Evolutionary conservation across 805 yeast genomes (phyloP), one percentile per base, ranked within the genome.

Genomic region (Spathaspora arborariae): DNA sequence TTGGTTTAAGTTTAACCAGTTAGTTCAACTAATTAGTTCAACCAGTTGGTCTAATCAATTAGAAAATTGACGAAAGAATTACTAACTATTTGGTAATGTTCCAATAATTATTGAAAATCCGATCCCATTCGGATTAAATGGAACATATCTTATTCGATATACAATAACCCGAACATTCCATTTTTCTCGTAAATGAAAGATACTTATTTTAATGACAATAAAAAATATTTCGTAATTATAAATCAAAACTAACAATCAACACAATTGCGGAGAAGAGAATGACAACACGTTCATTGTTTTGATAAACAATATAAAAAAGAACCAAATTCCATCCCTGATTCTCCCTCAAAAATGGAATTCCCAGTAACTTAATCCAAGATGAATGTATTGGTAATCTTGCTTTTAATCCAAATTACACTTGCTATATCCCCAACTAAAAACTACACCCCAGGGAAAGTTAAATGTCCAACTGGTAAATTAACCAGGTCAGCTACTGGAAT

Each of bases 401-500:
- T 30, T 30, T 30, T 30, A 8, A 13, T 30, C n/a, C 35, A 30
- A 30, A n/a, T 30, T 8, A 7, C 16, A 10, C 15, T 30, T 13
- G 39, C 39, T 3, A 20, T 20, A 37, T 19, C 39, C 22, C 39
- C 39, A 4, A 37, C 24, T 10, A 20, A 37, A 37, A 37, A 37
- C 30, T 39, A 39, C 20, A 22, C 42, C 16, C 42, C 42, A 8
- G 19, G 19, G 19, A n/a, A 39, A 19, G 33, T 22, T 21, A 21
- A 20, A 20, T 39, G 42, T 16, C 42, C 42, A n/a, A 16, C 30
- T 11, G 30, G n/a, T 4, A 20, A 39, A 16, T 21, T 39, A 19
- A 39, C 42, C 7, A n/a, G 42, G 8, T 4, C n/a, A 16, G 42
- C 30, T 10, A 11, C 13, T 39, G 42, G 42, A 20, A 39, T 39